A percentile compares a stretch with the other conserved stretches of the same genome.
These are phyloP conservation scores for Arthroderma uncinatum DNA, from an alignment of 2,329 filamentous ascomycete genomes.

Conservation along the genomic window DNA sequence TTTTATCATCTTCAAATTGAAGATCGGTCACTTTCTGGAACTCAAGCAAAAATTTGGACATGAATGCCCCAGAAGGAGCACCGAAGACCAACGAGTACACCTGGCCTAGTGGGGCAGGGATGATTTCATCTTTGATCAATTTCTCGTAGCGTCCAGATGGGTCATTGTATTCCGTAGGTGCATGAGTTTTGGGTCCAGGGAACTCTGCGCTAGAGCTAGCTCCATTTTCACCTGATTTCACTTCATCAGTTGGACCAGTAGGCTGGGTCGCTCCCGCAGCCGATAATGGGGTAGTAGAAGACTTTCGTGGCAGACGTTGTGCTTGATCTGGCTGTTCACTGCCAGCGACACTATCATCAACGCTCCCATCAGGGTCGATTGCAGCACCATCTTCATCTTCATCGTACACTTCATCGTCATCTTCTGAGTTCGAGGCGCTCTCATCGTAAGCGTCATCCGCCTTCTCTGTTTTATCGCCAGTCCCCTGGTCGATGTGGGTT, in stretches of 20 bases:
- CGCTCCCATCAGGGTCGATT: conserved; percentile 46
- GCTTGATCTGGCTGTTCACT: conserved; percentile 39
- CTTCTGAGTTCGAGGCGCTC: conserved; percentile 66
- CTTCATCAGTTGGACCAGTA: conserved; percentile 22
- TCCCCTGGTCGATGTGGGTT: conserved; percentile 66
- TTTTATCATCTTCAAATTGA: conserved; percentile 70
- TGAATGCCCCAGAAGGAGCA: conserved; percentile 63
- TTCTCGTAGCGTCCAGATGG: conserved; percentile 69
- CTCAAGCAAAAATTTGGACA: conserved; percentile 72
- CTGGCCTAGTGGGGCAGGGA: conserved; percentile 80
- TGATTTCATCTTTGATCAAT: conserved; percentile 69
- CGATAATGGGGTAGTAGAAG: conserved; percentile 44
- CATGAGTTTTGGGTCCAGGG: conserved; percentile 72
- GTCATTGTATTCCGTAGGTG: conserved; percentile 77
- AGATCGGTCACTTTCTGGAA: conserved; percentile 88
- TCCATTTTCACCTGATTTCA: conserved; percentile 38
- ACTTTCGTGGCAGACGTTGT: conserved; percentile 57
- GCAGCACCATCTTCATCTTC: conserved; percentile 44
- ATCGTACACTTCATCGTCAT: conserved; percentile 52
- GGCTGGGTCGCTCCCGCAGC: conserved; percentile 27
- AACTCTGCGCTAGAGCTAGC: conserved; percentile 48
- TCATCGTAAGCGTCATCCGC: conserved; percentile 57
- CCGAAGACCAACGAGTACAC: conserved; percentile 85
- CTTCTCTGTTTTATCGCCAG: conserved; percentile 85
- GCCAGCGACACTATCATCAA: conserved; percentile 42